phyloP scores from a whole-genome alignment of 2,329 filamentous ascomycete species.

The Paecilomyces formosus region DNA sequence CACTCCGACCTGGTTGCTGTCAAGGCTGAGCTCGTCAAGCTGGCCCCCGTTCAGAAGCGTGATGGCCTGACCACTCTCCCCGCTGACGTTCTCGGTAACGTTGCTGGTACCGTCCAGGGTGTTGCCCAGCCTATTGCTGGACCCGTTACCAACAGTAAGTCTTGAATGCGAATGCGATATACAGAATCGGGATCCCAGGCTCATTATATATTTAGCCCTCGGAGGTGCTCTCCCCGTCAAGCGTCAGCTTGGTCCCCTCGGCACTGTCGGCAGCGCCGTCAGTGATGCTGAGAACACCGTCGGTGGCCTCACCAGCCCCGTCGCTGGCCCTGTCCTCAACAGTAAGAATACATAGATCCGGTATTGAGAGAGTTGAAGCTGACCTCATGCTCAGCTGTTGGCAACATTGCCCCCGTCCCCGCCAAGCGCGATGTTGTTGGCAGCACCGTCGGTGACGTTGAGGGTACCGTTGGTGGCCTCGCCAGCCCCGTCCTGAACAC shows the following conservation, averaged over 20 bases:
- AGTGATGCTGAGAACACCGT: neutral
- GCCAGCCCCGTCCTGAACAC: neutral
- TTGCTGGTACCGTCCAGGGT: neutral
- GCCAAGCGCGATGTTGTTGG: slow-evolving; percentile 7
- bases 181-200: too few species aligned
- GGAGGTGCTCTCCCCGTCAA: slow-evolving; percentile 8
- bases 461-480: slow-evolving; percentile 1
- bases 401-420: neutral
- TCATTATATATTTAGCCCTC: neutral
- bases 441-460: slow-evolving; percentile 2
- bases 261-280: slow-evolving; percentile 1
- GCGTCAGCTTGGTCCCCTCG: slow-evolving; percentile 6
- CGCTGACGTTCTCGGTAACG: neutral
- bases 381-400: neutral
- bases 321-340: neutral
- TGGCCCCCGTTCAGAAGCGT: neutral
- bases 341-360: neutral
- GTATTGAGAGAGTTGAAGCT: neutral
- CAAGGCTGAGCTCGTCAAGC: slow-evolving; percentile 2
- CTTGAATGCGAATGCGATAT: too few species aligned
- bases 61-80: neutral
- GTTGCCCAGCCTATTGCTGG: neutral
- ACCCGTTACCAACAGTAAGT: slow-evolving; percentile 1
- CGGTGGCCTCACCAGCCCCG: neutral
- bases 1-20: neutral